A percentile compares a stretch with the other conserved stretches of the same genome.
Evolutionary conservation across 2,329 filamentous ascomycete genomes (phyloP).

Genomic region (Hirsutella minnesotensis): DNA sequence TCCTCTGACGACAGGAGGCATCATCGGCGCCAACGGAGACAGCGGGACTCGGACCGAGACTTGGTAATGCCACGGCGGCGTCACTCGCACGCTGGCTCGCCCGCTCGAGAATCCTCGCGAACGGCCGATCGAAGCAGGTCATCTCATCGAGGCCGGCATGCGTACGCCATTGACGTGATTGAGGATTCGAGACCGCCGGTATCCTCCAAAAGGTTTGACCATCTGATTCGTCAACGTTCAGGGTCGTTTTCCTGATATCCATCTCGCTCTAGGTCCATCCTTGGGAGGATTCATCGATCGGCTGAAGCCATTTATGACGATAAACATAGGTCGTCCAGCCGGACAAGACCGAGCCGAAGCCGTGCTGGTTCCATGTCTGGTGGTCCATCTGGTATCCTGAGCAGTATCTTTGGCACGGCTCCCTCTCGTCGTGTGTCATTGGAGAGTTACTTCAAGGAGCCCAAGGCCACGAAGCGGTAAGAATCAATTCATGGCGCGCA

Average conservation of each 20-base stretch:
- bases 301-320: conserved; percentile 7
- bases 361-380: conserved; percentile 8
- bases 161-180: conserved; percentile 16
- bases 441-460: conserved; percentile 11
- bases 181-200: conserved; percentile 22
- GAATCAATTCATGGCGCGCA: not conserved
- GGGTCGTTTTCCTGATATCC: not conserved
- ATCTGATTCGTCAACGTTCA: not conserved
- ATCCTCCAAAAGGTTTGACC: conserved; percentile 17
- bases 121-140: conserved; percentile 18
- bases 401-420: conserved; percentile 14
- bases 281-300: conserved; percentile 8
- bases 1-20: conserved; percentile 13
- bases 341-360: conserved; percentile 7
- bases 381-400: conserved; percentile 13
- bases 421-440: conserved; percentile 14
- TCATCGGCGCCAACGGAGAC: conserved; percentile 11
- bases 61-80: conserved; percentile 10
- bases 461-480: conserved; percentile 2
- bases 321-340: conserved; percentile 6
- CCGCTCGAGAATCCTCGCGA: conserved; percentile 14
- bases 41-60: conserved; percentile 13
- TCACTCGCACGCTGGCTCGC: conserved; percentile 17
- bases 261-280: conserved; percentile 3
- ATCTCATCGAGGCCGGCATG: conserved; percentile 14